A percentile compares a stretch with the other conserved stretches of the same genome.
These are phyloP conservation scores for Leccinellum rugosiceps DNA, from an alignment of 768 basidiomycete genomes.

Conservation along the genomic window DNA sequence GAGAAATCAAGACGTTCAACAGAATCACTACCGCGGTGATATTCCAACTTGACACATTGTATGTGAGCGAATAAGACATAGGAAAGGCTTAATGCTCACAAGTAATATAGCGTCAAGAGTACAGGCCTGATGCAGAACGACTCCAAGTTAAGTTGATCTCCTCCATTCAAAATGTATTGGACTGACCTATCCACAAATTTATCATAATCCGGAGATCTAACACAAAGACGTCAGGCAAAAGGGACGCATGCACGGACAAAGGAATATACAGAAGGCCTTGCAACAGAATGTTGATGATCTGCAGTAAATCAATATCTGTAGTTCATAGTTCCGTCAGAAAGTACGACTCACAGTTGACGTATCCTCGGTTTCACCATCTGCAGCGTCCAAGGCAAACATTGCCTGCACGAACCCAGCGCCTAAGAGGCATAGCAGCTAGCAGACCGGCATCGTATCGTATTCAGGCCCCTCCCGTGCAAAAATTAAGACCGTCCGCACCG, in stretches of 20 bases:
- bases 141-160: background rate
- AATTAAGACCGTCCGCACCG: conserved; percentile 43
- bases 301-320: conserved; percentile 1
- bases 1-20: conserved; percentile 91
- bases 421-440: conserved; percentile 75
- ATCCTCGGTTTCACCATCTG: conserved; percentile 71
- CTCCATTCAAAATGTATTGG: background rate
- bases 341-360: conserved; percentile 41
- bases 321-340: background rate
- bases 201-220: conserved; percentile 63
- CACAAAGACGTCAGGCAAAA: background rate
- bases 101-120: conserved; percentile 73
- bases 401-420: conserved; percentile 84
- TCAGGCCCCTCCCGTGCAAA: background rate
- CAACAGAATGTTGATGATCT: conserved; percentile 71
- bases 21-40: conserved; percentile 78
- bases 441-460: background rate
- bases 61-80: background rate
- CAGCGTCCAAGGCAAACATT: conserved; percentile 86
- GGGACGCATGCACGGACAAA: background rate
- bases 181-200: conserved; percentile 50
- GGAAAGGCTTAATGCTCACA: conserved; percentile 45
- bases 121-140: conserved; percentile 36
- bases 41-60: conserved; percentile 59
- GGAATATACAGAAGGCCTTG: conserved; percentile 68